Evolutionary conservation across 495 filamentous ascomycete genomes (phyloP).

Genomic region (Penicillium lagena): DNA sequence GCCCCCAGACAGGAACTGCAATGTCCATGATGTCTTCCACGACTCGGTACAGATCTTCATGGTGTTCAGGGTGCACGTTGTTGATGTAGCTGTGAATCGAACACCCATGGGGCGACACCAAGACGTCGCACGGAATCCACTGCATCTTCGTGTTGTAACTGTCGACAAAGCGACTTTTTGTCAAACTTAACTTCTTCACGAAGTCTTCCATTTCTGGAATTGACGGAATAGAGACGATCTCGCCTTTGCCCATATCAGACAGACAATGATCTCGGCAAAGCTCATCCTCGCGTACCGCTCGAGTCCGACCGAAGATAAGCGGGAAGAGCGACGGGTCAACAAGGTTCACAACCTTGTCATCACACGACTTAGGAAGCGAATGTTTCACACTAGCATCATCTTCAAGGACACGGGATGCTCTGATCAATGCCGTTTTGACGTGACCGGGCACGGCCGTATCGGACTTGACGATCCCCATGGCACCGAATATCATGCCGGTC

Average conservation of each 20-base stretch:
- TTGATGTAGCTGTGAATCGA: slow-evolving; percentile 50
- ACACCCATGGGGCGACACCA: slow-evolving; percentile 24
- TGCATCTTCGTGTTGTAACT: slow-evolving; percentile 37
- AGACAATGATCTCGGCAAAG: slow-evolving; percentile 38
- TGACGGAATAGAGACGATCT: slow-evolving; percentile 9
- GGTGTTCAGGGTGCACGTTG: slow-evolving; percentile 46
- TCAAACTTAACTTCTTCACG: too few relatives aligned
- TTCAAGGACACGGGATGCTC: slow-evolving; percentile 31
- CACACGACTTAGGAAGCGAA: slow-evolving; percentile 54
- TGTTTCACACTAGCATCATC: slow-evolving; percentile 37
- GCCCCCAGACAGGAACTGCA: slow-evolving; percentile 51
- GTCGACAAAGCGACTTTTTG: neutral
- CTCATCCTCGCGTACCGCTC: slow-evolving; percentile 30
- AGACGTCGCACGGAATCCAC: slow-evolving; percentile 54
- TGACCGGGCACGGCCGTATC: slow-evolving; percentile 24
- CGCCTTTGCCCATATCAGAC: slow-evolving; percentile 32
- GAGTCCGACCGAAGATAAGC: slow-evolving; percentile 46
- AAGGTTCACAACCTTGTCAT: slow-evolving; percentile 50
- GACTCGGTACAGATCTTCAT: slow-evolving; percentile 41
- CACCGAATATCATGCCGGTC: slow-evolving; percentile 21
- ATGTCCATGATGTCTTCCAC: slow-evolving; percentile 43
- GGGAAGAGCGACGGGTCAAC: slow-evolving; percentile 59
- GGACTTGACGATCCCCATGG: slow-evolving; percentile 33
- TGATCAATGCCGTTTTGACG: slow-evolving; percentile 15
- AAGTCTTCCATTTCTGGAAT: slow-evolving; percentile 1